These are phyloP conservation scores for Rhizopus stolonifer DNA, from an alignment of 371 early-diverging fungal species.

Conservation along the genomic window DNA sequence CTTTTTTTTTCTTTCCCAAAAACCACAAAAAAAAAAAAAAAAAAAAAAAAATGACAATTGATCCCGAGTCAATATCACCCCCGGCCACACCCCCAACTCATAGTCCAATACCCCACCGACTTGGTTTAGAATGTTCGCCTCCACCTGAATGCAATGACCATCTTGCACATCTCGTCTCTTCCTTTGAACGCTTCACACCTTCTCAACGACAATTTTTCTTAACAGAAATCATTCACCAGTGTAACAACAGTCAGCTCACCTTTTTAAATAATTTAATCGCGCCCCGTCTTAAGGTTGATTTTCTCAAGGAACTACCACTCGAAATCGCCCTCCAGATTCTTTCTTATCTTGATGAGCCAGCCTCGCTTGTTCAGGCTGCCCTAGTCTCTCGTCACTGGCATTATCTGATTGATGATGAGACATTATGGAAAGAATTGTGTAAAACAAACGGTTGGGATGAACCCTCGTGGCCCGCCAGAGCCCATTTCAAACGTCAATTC, in stretches of 20 bases:
- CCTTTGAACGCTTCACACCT: slow-evolving; percentile 39
- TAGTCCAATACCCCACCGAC: slow-evolving; percentile 24
- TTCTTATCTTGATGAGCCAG: slow-evolving; percentile 60
- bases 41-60: background rate
- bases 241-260: slow-evolving; percentile 55
- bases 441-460: slow-evolving; percentile 32
- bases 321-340: slow-evolving; percentile 74
- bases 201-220: slow-evolving; percentile 42
- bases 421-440: slow-evolving; percentile 45
- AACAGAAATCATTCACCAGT: slow-evolving; percentile 50
- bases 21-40: background rate
- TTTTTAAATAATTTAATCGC: slow-evolving; percentile 58
- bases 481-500: slow-evolving; percentile 70
- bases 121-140: slow-evolving; percentile 21
- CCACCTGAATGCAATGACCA: slow-evolving; percentile 33
- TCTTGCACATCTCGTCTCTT: slow-evolving; percentile 30
- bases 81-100: slow-evolving; percentile 48
- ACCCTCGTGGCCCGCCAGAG: slow-evolving; percentile 41
- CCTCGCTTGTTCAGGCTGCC: slow-evolving; percentile 67
- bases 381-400: slow-evolving; percentile 78
- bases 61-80: slow-evolving; percentile 34
- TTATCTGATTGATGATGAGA: slow-evolving; percentile 60
- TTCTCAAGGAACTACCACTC: slow-evolving; percentile 71
- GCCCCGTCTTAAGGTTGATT: slow-evolving; percentile 77
- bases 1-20: background rate